Base-by-base conservation (phyloP, 495 filamentous ascomycete species). In the Letharia lupina region DNA sequence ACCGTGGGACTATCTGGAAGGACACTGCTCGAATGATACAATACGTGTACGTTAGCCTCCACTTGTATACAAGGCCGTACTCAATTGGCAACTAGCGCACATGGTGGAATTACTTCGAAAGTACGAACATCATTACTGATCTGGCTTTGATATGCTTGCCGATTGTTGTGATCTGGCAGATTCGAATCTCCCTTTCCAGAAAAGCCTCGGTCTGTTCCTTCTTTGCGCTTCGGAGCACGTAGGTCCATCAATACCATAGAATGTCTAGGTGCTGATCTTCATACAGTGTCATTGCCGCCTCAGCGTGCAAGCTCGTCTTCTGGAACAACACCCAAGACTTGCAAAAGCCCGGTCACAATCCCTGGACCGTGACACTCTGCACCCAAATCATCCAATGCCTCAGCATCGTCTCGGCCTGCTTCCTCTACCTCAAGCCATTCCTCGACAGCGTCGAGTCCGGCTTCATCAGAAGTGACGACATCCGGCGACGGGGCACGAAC, bases 121-220 rank as follows among this genome's bases (percentile, higher is more conserved):
- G 76, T 52, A 72, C 74, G 3, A 82, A 80, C 45, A 76, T 81
- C 31, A 15, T 81, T n/a, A 76, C 76, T 2, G 79, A 83, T 47
- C 65, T 47, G 16, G 77, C 71, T 0, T 71, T 83, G 42, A 72
- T 81, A 8, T 59, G 68, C 12, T 71, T 79, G 48, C 77, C 80
- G 2, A 61, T 75, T 7, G 48, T 74, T 10, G 74, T 82, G 3
- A 75, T 83, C 52, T 69, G 62, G 41, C 69, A 69, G 9, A 66
- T 80, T 60, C 75, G 77, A 39, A 76, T 75, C 13, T 67, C 72
- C 37, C 56, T 70, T 28, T 60, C 67, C 41, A 75, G 72, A 37
- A 78, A 74, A 64, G 70, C 67, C 0, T 67, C 69, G 39, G 68
- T 79, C 12, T 65, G 72, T 15, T 63, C 69, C 40, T 72, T 78